phyloP scores from a whole-genome alignment of 2,329 filamentous ascomycete genomes.

The Colletotrichum costaricense region DNA sequence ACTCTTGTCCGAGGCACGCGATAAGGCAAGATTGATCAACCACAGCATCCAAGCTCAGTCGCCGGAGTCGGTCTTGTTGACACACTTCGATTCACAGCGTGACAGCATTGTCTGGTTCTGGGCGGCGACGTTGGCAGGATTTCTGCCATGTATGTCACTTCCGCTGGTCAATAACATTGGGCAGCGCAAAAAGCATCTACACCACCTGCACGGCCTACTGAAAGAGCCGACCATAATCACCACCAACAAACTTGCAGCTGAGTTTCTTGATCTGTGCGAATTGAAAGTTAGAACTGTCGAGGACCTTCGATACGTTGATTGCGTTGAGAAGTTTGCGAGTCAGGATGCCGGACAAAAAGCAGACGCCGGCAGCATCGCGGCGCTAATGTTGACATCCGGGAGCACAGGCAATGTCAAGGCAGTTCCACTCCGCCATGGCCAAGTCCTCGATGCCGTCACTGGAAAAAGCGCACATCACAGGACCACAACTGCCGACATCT shows the following conservation, averaged over 20 bases:
- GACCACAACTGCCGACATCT: conserved; percentile 44
- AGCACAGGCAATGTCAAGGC: conserved; percentile 63
- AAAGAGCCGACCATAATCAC: conserved; percentile 13
- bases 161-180: conserved; percentile 23
- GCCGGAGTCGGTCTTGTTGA: conserved; percentile 17
- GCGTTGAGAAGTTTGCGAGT: not conserved
- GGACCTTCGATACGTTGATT: not conserved
- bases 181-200: conserved; percentile 25
- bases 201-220: conserved; percentile 10
- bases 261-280: conserved; percentile 20
- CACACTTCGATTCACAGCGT: conserved; percentile 25
- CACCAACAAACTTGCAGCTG: not conserved
- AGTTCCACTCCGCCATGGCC: conserved; percentile 54
- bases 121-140: conserved; percentile 18
- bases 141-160: conserved; percentile 15
- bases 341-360: not conserved
- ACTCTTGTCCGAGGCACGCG: conserved; percentile 7
- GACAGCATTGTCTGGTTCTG: conserved; percentile 33
- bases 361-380: conserved; percentile 39
- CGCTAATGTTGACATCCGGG: conserved; percentile 65
- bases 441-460: conserved; percentile 52
- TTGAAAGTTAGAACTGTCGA: conserved; percentile 17
- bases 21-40: conserved; percentile 8
- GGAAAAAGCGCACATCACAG: conserved; percentile 49
- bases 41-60: not conserved